Conservation (phyloP, 129 eudicot genomes). For the Helianthus tuberosus region DNA sequence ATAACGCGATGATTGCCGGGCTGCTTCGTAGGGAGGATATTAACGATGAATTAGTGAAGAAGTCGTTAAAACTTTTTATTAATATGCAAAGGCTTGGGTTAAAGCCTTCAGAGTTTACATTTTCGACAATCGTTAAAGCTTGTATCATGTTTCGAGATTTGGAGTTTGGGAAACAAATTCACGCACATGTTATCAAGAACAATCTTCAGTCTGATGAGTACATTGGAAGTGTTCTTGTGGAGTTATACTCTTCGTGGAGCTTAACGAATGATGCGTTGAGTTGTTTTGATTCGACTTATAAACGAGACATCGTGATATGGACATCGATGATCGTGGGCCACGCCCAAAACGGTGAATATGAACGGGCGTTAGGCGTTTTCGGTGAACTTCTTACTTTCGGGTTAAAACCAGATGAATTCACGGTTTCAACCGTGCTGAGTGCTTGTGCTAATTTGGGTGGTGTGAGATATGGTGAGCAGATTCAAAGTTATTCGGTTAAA, state of each 20-base stretch:
- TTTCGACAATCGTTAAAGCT: conserved; percentile 47
- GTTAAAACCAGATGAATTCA: conserved; percentile 47
- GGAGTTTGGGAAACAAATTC: conserved; percentile 50
- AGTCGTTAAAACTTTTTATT: conserved; percentile 29
- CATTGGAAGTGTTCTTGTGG: conserved; percentile 49
- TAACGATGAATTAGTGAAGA: conserved; percentile 14
- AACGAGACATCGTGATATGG: conserved; percentile 50
- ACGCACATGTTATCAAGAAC: conserved; percentile 44
- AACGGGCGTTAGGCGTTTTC: conserved; percentile 37
- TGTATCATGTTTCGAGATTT: conserved; percentile 37
- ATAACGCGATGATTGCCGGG: conserved; percentile 56
- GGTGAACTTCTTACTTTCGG: conserved; percentile 35
- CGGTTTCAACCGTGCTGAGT: conserved; percentile 42
- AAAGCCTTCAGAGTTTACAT: conserved; percentile 45
- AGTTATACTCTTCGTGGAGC: conserved; percentile 39
- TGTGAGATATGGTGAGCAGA: conserved; percentile 48
- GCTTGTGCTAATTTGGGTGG: conserved; percentile 50
- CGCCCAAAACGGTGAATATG: conserved; percentile 44
- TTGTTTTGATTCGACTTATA: conserved; percentile 37
- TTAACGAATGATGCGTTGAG: conserved; percentile 28
- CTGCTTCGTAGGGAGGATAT: conserved; percentile 25
- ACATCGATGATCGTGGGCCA: conserved; percentile 48
- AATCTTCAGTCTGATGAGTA: conserved; percentile 45
- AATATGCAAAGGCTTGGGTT: conserved; percentile 46
- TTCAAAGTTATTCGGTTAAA: conserved; percentile 49